Percentiles rank a stretch among this genome's conserved stretches.
Evolutionary conservation across 495 filamentous ascomycete genomes (phyloP).

Genomic region (Aspergillus avenaceus): DNA sequence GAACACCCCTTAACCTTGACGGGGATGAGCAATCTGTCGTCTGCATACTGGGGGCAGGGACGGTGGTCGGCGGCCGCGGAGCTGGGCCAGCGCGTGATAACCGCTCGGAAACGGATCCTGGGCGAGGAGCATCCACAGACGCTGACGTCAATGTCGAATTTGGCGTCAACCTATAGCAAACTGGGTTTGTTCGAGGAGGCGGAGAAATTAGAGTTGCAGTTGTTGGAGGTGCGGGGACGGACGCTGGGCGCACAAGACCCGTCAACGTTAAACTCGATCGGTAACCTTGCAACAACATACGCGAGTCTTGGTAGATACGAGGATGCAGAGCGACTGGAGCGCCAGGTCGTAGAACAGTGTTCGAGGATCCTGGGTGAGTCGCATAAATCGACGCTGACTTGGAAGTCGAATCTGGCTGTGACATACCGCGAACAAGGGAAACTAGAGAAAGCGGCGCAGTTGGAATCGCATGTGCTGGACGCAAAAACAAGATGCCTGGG

Average conservation of each 20-base stretch:
- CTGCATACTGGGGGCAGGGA: conserved; percentile 12
- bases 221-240: conserved; percentile 15
- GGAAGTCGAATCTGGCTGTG: conserved; percentile 19
- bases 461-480: conserved; percentile 19
- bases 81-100: conserved; percentile 19
- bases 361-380: neutral
- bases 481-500: conserved; percentile 17
- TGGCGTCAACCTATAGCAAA: conserved; percentile 21
- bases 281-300: conserved; percentile 23
- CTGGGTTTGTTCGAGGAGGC: conserved; percentile 29
- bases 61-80: conserved; percentile 15
- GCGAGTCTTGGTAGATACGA: conserved; percentile 22
- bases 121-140: conserved; percentile 27
- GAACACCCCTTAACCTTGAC: conserved; percentile 14
- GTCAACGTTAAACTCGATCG: conserved; percentile 21
- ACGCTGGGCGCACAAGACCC: conserved; percentile 16
- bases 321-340: conserved; percentile 23
- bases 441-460: conserved; percentile 22
- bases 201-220: conserved; percentile 19
- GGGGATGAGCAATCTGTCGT: conserved; percentile 13
- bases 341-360: conserved; percentile 20
- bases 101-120: conserved; percentile 8
- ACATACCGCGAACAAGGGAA: conserved; percentile 17
- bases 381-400: conserved; percentile 23
- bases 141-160: conserved; percentile 21